Evolutionary conservation across 176 grass and related monocot genomes (phyloP), one percentile per base, ranked within the genome.

Genomic region (Oropetium thomaeum): DNA sequence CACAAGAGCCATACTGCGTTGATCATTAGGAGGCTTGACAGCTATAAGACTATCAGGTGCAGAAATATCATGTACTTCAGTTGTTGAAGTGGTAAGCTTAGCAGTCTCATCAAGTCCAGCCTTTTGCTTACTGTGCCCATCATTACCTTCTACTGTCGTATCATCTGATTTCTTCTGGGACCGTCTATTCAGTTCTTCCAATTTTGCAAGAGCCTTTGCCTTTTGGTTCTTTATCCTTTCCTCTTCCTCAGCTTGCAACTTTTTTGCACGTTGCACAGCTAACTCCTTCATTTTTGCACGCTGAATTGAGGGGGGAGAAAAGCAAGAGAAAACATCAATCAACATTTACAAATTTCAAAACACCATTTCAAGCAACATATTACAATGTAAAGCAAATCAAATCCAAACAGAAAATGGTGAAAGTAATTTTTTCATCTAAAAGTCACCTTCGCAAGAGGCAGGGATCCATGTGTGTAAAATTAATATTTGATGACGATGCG

Each of bases 171-270:
- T 88, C 42, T 87, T 82, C 75, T 59, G 81, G 78, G 91, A 86
- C 7, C 96, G 96, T 32, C 80, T 91, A 59, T 99, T 90, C 76
- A 99, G 55, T 79, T 92, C 96, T 88, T 99, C 96, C 78, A 95
- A 81, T 65, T 99, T 99, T 10, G 80, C 87, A 55, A 92, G 87
- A 79, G 92, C 96, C 89, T 99, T 99, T 76, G 89, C 92, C 66
- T 75, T 99, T 83, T 95, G 96, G 61, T 92, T 85, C 48, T 84
- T 91, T 76, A 63, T 90, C 43, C 89, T 85, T 71, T 99, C 92
- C 55, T 99, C 92, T 77, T 99, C 96, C 79, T 99, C 92, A 65
- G 74, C 68, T 86, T 99, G 87, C 61, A 95, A 62, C 37, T 92
- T 87, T 69, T 90, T 95, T 58, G 85, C 96, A 63, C 96, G 86